These are phyloP conservation scores for Scenedesmus sp. DNA, from an alignment of 163 green algal species.

Conservation along the genomic window DNA sequence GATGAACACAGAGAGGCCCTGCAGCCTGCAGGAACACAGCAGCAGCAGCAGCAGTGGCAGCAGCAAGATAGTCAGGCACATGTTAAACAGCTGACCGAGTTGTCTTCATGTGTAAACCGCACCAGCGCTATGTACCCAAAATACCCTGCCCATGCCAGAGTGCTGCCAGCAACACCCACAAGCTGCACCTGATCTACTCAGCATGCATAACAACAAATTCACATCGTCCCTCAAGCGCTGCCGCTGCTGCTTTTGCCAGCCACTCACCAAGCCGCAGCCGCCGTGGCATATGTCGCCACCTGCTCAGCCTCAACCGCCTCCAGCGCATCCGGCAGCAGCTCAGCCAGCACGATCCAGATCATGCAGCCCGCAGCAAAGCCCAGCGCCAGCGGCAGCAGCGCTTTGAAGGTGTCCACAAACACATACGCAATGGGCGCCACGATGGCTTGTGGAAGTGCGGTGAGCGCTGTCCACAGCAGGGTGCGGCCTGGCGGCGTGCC, in stretches of 20 bases:
- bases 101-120: not conserved
- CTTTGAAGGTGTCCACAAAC: slow-evolving; percentile 93
- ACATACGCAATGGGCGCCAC: slow-evolving; percentile 94
- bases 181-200: not conserved
- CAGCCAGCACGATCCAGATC: slow-evolving; percentile 98
- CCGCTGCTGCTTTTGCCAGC: not conserved
- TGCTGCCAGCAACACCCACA: too few species aligned
- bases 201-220: not conserved
- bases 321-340: slow-evolving; percentile 96
- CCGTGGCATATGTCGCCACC: slow-evolving; percentile 84
- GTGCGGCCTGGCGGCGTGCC: slow-evolving; percentile 69
- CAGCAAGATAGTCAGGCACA: too few species aligned
- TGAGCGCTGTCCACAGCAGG: slow-evolving; percentile 88
- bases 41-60: not conserved
- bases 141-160: too few species aligned
- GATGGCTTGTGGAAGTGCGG: slow-evolving; percentile 87
- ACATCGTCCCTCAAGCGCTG: not conserved
- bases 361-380: slow-evolving; percentile 99
- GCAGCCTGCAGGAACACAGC: slow-evolving; percentile 16
- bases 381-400: slow-evolving; percentile 91
- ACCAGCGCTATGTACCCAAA: not conserved
- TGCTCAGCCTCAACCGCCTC: slow-evolving; percentile 69
- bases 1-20: slow-evolving; percentile 38
- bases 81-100: too few species aligned
- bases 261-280: slow-evolving; percentile 78